Percentiles rank a stretch among this genome's conserved stretches.
Conservation (phyloP, 2,329 filamentous ascomycete genomes). For the Immersiporthe knoxdaviesiana region DNA sequence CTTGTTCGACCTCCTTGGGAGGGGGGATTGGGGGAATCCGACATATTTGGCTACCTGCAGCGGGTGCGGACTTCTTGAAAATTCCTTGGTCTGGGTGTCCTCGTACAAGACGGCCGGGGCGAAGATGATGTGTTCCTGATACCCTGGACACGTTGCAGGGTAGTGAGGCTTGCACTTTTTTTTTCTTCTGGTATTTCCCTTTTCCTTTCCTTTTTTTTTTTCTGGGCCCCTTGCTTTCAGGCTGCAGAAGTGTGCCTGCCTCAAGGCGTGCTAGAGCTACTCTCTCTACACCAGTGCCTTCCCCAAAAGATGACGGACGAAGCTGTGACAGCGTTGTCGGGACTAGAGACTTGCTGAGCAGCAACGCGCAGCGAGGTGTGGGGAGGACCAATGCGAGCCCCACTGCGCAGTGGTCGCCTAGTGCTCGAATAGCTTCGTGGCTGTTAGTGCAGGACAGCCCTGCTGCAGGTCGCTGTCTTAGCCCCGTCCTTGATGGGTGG, state of each 20-base stretch:
- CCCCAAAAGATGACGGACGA: constrained; percentile 33
- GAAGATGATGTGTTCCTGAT: constrained; percentile 62
- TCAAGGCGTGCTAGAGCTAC: constrained; percentile 36
- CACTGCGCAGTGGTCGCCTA: constrained; percentile 36
- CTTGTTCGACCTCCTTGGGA: constrained; percentile 92
- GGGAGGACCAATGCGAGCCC: constrained; percentile 43
- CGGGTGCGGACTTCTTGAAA: constrained; percentile 65
- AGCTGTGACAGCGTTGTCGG: constrained; percentile 20
- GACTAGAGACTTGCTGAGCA: constrained; percentile 21
- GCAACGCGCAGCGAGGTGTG: constrained; percentile 35
- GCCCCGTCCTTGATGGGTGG: constrained; percentile 25
- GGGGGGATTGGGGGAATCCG: constrained; percentile 79
- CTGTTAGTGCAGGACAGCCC: constrained; percentile 37
- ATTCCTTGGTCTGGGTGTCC: constrained; percentile 57
- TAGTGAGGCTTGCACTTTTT: constrained; percentile 56
- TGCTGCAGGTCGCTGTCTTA: constrained; percentile 35
- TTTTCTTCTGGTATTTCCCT: constrained; percentile 29
- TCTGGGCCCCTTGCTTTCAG: constrained; percentile 46
- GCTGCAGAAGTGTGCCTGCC: constrained; percentile 59
- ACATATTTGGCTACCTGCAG: constrained; percentile 86
- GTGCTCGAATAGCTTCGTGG: constrained; percentile 32
- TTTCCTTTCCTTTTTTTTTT: not conserved
- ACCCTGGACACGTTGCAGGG: constrained; percentile 60
- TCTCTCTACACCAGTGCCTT: constrained; percentile 40
- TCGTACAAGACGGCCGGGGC: constrained; percentile 57